Evolutionary conservation across 176 grass and related monocot genomes (phyloP), one percentile per base, ranked within the genome.

Genomic region (Aegilops speltoides): DNA sequence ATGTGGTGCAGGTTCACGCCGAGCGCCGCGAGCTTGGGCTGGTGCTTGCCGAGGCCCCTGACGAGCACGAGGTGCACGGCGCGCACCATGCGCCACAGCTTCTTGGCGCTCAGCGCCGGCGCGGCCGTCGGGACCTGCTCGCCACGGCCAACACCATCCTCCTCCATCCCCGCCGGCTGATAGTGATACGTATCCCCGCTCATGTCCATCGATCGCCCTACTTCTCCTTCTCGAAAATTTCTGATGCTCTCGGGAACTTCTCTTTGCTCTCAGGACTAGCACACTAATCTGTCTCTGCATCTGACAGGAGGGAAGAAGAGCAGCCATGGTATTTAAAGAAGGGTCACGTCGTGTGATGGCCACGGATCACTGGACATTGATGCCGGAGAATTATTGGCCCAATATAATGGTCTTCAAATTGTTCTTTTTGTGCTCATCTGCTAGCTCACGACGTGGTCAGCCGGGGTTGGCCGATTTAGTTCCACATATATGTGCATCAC

Each of bases 1-100:
- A 93, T 77, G 61, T 86, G 88, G 71, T 94, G 84, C 24, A 98
- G 90, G 79, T 92, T 90, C 76, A 92, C 76, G 60, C 93, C 84
- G 43, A 94, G 88, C 66, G 94, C 78, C 6, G 91, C 82, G n/a
- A 94, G 64, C 88, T 92, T 95, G 32, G 88, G 70, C 65, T 90
- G 93, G 57, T 92, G 88, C 86, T 94, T 95, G 75, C 36, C 88
- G 85, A 95, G 45, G 7, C 90, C 86, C 79, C 86, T 92, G 28
- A 91, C 82, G 48, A 98, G 54, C 75, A 94, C 85, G 68, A 92
- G 80, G 74, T 89, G 94, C 8, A 88, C 79, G 46, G 91, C 88
- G 20, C 83, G 86, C 50, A 89, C 38, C 48, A 86, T 71, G 54
- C 88, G 90, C 81, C 91, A 94, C 45, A 94, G 66, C 86, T 84